phyloP scores from a whole-genome alignment of 192 early-diverging fungal genomes.

The Coemansia guatemalensis region DNA sequence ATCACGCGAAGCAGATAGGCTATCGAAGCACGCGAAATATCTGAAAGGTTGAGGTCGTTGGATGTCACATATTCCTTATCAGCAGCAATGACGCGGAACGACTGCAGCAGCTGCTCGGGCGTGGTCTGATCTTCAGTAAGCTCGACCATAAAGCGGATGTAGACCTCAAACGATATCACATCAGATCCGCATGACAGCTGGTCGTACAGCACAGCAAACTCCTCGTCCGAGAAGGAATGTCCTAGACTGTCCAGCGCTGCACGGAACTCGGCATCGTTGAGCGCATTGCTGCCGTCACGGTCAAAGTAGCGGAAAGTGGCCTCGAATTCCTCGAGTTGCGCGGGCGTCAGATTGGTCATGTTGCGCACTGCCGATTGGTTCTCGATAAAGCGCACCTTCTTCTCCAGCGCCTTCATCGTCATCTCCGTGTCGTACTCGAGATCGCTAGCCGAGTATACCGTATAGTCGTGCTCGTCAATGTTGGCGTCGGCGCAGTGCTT shows the following conservation, averaged over 20 bases:
- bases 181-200: slow-evolving; percentile 61
- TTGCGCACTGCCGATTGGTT: slow-evolving; percentile 94
- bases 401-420: slow-evolving; percentile 74
- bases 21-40: slow-evolving; percentile 72
- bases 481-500: slow-evolving; percentile 75
- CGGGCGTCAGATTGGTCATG: slow-evolving; percentile 91
- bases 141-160: slow-evolving; percentile 80
- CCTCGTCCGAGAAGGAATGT: slow-evolving; percentile 70
- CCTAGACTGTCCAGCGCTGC: slow-evolving; percentile 81
- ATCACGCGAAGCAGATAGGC: slow-evolving; percentile 73
- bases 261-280: slow-evolving; percentile 79
- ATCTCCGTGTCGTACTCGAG: slow-evolving; percentile 82
- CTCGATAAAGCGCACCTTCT: slow-evolving; percentile 86
- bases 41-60: slow-evolving; percentile 75
- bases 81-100: slow-evolving; percentile 82
- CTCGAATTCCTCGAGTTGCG: slow-evolving; percentile 91
- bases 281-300: slow-evolving; percentile 77
- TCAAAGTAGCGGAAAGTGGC: slow-evolving; percentile 92
- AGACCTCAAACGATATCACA: slow-evolving; percentile 83
- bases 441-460: slow-evolving; percentile 89
- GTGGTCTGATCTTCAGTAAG: slow-evolving; percentile 90
- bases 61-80: slow-evolving; percentile 89
- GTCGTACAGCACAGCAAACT: slow-evolving; percentile 67
- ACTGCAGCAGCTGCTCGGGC: slow-evolving; percentile 79
- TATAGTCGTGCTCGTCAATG: slow-evolving; percentile 92